Base-by-base conservation (phyloP, 495 filamentous ascomycete species). In the Penicillium roqueforti region DNA sequence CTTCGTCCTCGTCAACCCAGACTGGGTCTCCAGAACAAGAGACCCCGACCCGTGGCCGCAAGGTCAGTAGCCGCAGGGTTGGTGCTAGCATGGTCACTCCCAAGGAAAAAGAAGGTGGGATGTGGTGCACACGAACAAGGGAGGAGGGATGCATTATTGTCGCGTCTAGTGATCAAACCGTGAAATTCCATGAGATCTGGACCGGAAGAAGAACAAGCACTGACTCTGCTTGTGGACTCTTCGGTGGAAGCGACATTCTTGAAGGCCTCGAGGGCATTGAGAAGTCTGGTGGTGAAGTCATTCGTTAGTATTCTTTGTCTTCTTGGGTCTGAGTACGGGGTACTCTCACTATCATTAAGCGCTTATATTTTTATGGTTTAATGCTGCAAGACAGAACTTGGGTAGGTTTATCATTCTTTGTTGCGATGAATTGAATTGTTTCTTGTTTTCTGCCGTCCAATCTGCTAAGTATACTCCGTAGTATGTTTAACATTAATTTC, bases 161-260 rank as follows among this genome's bases (percentile, higher is more conserved):
- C 47, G 95, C 92, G 26, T 89, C 89, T 23, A 96, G 91, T 61
- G 93, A 97, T 70, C 86, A 89, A 66, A 95, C 85, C 61, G 88
- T 98, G 66, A 92, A 93, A 68, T 98, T 97, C 58, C 92, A 98
- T 67, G 92, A 97, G 69, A 83, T 98, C 10, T 97, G 91, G 95
- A 77, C 77, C 13, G 83, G 85, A 13, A 74, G 80, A 10, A 79
- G 74, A 56, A 86, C 81, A 67, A 73, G 73, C 4, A 78, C 77
- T 3, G 68, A 78, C 4, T 74, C 77, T 18, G 78, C 79, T 10
- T 76, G 73, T 37, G 91, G 92, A 6, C 72, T 89, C 44, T 75
- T 96, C 32, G 91, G 88, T 20, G 88, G 92, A 4, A 96, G 91
- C 66, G 84, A 86, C 63, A 96, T 98, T 56, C 78, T 98, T 13